Conservation (phyloP, 306 rosid species). For the Crotalaria pallida region DNA sequence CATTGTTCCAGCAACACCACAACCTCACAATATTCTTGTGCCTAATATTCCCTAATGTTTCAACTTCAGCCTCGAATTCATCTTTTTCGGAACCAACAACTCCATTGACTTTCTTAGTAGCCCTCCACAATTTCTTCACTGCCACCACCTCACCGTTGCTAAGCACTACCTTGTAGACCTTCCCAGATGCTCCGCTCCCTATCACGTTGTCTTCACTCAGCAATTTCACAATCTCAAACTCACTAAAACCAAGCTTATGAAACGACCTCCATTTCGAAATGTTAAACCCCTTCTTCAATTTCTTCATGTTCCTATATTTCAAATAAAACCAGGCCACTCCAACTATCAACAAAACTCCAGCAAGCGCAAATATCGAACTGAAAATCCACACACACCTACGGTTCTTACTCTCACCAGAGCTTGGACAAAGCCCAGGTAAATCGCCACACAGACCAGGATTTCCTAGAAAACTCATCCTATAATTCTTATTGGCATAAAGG, state of each 20-base stretch:
- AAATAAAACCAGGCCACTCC: slow-evolving; percentile 50
- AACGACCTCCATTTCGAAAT: slow-evolving; percentile 58
- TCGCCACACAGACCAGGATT: slow-evolving; percentile 57
- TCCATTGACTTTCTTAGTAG: slow-evolving; percentile 18
- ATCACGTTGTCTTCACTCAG: slow-evolving; percentile 56
- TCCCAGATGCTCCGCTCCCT: slow-evolving; percentile 71
- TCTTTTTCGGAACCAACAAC: slow-evolving; percentile 31
- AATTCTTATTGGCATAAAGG: slow-evolving; percentile 39
- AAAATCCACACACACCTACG: slow-evolving; percentile 36
- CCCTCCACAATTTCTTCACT: slow-evolving; percentile 56
- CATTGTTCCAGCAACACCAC: slow-evolving; percentile 60
- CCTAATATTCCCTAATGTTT: slow-evolving; percentile 63
- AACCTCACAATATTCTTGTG: slow-evolving; percentile 67
- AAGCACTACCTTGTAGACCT: slow-evolving; percentile 62
- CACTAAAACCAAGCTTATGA: slow-evolving; percentile 55
- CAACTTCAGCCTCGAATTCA: slow-evolving; percentile 66
- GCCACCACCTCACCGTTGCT: slow-evolving; percentile 57
- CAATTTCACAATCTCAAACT: slow-evolving; percentile 44
- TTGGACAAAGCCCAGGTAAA: slow-evolving; percentile 34
- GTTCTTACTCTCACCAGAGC: slow-evolving; percentile 19
- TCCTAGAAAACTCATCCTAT: slow-evolving; percentile 46
- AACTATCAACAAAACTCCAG: slow-evolving; percentile 42
- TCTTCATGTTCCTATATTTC: slow-evolving; percentile 38
- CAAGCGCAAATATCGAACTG: slow-evolving; percentile 38
- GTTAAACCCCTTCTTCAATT: slow-evolving; percentile 33